These are phyloP conservation scores for Primulina huaijiensis DNA, from an alignment of 257 asterid genomes.

Conservation along the genomic window DNA sequence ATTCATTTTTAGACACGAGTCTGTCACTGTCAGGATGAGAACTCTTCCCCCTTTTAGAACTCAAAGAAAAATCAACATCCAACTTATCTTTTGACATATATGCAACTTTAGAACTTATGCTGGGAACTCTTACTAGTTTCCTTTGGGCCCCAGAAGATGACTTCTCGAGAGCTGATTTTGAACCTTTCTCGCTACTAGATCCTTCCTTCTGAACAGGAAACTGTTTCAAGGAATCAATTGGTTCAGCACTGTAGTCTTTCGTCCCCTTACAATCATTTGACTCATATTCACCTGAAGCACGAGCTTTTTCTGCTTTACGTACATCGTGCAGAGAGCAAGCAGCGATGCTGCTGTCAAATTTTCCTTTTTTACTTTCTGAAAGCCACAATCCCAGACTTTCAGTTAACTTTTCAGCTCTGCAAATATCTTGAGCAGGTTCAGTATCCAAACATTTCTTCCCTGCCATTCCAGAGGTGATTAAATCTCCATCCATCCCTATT, in stretches of 20 bases:
- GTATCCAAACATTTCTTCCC: slow-evolving; percentile 37
- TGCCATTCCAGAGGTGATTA: slow-evolving; percentile 20
- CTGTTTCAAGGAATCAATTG: slow-evolving; percentile 34
- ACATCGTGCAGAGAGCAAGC: slow-evolving; percentile 37
- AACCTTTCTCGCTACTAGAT: no score
- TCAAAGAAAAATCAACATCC: slow-evolving; percentile 40
- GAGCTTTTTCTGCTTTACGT: slow-evolving; percentile 37
- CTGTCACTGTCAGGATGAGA: slow-evolving; percentile 29
- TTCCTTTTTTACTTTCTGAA: slow-evolving; percentile 43
- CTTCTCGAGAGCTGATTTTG: no score
- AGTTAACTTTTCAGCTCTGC: slow-evolving; percentile 41
- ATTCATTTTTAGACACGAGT: slow-evolving; percentile 40
- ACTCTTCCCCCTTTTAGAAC: slow-evolving; percentile 46
- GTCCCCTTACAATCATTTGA: slow-evolving; percentile 35
- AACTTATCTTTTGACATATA: slow-evolving; percentile 38
- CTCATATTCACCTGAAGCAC: slow-evolving; percentile 37
- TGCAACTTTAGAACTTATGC: slow-evolving; percentile 14
- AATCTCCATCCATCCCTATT: no score
- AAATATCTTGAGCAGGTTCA: slow-evolving; percentile 36
- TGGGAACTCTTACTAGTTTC: no score
- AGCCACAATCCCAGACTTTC: slow-evolving; percentile 37
- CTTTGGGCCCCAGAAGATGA: no score
- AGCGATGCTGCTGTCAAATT: slow-evolving; percentile 27
- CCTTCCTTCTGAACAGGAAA: slow-evolving; percentile 14
- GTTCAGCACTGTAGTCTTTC: slow-evolving; percentile 35